These are phyloP conservation scores for Chrysophaeum taylorii DNA, from an alignment of 352 stramenopile species.

Conservation along the genomic window DNA sequence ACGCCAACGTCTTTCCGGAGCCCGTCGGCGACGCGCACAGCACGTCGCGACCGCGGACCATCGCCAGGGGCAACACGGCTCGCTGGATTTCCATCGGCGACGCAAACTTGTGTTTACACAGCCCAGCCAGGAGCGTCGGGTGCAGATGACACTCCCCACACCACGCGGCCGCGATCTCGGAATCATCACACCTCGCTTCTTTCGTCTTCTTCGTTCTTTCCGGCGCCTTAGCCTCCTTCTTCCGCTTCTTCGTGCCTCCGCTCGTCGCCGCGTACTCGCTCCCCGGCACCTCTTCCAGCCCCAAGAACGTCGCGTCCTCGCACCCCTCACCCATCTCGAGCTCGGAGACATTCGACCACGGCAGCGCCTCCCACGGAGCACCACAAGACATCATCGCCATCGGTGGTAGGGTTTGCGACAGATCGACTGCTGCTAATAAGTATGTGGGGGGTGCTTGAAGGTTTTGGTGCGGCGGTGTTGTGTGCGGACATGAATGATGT, in stretches of 20 bases:
- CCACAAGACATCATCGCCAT: too few relatives aligned
- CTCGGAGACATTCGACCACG: too few relatives aligned
- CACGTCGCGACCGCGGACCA: conserved; percentile 47
- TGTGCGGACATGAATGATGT: too few relatives aligned
- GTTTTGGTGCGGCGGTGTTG: too few relatives aligned
- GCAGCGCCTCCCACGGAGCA: too few relatives aligned
- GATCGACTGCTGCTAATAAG: too few relatives aligned
- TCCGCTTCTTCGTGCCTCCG: conserved; percentile 16
- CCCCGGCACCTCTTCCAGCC: not conserved
- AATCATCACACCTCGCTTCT: conserved; percentile 37
- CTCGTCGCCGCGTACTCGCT: not conserved
- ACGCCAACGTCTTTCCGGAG: conserved; percentile 51
- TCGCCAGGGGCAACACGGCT: conserved; percentile 36
- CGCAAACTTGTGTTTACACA: conserved; percentile 37
- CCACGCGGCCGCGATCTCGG: conserved; percentile 28
- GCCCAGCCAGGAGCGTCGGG: conserved; percentile 24
- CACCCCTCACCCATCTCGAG: too few relatives aligned
- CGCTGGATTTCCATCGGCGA: conserved; percentile 46
- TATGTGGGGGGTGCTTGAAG: too few relatives aligned
- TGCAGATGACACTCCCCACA: conserved; percentile 29
- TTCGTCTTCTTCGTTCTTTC: not conserved
- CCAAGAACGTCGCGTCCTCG: not conserved
- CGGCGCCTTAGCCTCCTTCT: not conserved
- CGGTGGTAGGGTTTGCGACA: too few relatives aligned
- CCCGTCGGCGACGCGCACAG: conserved; percentile 47